Evolutionary conservation across 345 rosid species (phyloP).

Genomic region (Gossypium herbaceum): DNA sequence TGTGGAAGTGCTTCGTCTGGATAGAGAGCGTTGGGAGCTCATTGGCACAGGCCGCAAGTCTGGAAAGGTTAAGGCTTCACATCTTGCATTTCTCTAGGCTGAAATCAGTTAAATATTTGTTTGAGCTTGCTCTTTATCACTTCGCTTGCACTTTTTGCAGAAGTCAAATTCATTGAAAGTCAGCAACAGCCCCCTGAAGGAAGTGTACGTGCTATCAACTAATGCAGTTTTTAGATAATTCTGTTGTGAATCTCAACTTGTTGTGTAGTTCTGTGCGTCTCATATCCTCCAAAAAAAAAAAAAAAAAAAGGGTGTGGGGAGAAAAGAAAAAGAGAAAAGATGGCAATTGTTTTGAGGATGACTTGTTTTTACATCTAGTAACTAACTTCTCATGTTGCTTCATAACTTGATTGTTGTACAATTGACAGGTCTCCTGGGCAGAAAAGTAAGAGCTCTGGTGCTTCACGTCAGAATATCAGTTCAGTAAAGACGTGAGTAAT

Average conservation of each 20-base stretch:
- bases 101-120: not conserved
- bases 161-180: conserved; percentile 42
- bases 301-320: no score
- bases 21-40: conserved; percentile 90
- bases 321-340: not conserved
- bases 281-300: not conserved
- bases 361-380: conserved; percentile 6
- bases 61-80: conserved; percentile 4
- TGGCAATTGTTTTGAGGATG: not conserved
- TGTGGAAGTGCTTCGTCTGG: conserved; percentile 81
- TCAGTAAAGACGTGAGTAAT: conserved; percentile 51
- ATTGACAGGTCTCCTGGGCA: conserved; percentile 55
- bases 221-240: conserved; percentile 7
- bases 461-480: conserved; percentile 38
- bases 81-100: not conserved
- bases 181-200: conserved; percentile 34
- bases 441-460: conserved; percentile 35
- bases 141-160: conserved; percentile 39
- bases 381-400: conserved; percentile 8
- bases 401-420: conserved; percentile 26
- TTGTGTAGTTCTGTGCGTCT: not conserved
- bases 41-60: conserved; percentile 47
- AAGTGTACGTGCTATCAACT: conserved; percentile 42
- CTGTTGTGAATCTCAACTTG: not conserved
- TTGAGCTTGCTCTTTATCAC: conserved; percentile 19